Percentiles rank a stretch among this genome's conserved stretches.
phyloP scores from a whole-genome alignment of 208 protist species.

The Wallacemonas rigidus region DNA sequence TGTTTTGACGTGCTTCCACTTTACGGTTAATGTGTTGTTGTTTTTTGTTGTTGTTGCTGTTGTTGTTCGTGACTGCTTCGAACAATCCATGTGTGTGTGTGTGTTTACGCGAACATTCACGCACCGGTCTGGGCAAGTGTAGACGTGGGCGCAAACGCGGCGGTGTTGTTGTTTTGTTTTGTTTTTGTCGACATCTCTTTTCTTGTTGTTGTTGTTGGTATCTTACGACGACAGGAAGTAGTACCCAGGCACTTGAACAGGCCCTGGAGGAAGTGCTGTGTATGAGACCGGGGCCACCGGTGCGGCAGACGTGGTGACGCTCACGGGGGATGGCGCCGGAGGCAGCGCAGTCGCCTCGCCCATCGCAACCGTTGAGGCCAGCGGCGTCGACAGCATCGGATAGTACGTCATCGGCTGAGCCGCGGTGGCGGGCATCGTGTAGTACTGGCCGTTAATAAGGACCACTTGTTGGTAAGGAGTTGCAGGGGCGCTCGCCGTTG shows the following conservation, averaged over 20 bases:
- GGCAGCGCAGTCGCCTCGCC: background rate
- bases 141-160: no score
- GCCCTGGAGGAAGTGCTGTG: background rate
- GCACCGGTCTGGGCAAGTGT: background rate
- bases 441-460: slow-evolving; percentile 13
- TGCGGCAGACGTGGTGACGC: background rate
- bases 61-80: background rate
- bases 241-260: slow-evolving; percentile 1
- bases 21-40: background rate
- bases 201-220: slow-evolving; percentile 2
- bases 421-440: slow-evolving; percentile 1
- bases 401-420: slow-evolving; percentile 3
- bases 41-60: background rate
- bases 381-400: background rate
- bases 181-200: background rate
- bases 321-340: no score
- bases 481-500: background rate
- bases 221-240: slow-evolving; percentile 10
- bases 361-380: background rate
- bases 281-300: background rate
- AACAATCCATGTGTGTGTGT: background rate
- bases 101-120: background rate
- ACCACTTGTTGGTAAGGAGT: slow-evolving; percentile 1
- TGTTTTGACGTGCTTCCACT: background rate
- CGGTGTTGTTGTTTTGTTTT: background rate